Evolutionary conservation across 2,329 filamentous ascomycete species (phyloP), one percentile per base, ranked within the genome.

Genomic region (Arthrobotrys pseudoclavata): DNA sequence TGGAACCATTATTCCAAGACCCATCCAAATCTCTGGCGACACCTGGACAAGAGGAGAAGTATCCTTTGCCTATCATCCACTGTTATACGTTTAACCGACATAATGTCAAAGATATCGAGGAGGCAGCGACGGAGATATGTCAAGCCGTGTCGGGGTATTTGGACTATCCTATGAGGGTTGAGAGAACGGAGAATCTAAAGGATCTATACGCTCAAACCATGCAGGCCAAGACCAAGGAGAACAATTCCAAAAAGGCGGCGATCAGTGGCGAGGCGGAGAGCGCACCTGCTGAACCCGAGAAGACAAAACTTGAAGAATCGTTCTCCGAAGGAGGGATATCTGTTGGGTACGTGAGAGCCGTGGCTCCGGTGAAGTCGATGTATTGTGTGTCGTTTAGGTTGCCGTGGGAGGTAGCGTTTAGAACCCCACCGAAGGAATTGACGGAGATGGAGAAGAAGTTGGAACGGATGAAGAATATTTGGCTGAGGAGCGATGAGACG

Each of bases 321-420:
- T 69, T 63, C 53, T 34, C 62, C n/a, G 71, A 69, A 45, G 83
- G 86, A 4, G 88, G 88, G 45, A 84, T 89, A 15, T 83, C 86
- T 31, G 86, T 91, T 4, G 85, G 85, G 70, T 88, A 90, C 83
- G 93, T 98, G 37, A 88, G 96, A 79, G 90, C 96, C 80, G 96
- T 99, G 69, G 92, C 94, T 74, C 96, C 96, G 4, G 91, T 93
- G 82, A 99, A 99, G 87, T 89, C 91, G 82, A 97, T 97, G 94
- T 98, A 95, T 84, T 98, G 96, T 84, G 95, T 93, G 31, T 96
- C 90, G 80, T 98, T 99, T 84, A 89, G 94, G 79, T 83, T 99
- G 76, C 96, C 96, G 1, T 84, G 86, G 37, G 90, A 92, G 81
- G 92, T 97, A 4, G 96, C 94, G 13, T 97, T 97, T 85, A 93